Conservation (phyloP, 345 rosid genomes). For the Populus ilicifolia region DNA sequence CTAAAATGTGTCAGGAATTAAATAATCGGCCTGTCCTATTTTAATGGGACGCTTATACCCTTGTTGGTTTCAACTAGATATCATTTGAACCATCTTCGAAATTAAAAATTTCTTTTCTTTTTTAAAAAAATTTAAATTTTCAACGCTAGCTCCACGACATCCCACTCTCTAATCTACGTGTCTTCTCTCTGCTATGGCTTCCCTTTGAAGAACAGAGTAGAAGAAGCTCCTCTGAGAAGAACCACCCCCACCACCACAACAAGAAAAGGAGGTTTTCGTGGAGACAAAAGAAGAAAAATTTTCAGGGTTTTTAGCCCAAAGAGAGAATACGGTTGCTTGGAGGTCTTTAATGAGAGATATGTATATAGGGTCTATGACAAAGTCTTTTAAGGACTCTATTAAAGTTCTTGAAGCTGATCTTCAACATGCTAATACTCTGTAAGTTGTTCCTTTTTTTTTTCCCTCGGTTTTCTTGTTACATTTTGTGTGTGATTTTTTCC, state of each 20-base stretch:
- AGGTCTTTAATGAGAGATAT: constrained; percentile 24
- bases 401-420: constrained; percentile 69
- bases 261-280: constrained; percentile 14
- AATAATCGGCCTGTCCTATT: neutral
- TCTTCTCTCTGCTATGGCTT: constrained; percentile 13
- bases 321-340: neutral
- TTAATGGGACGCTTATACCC: neutral
- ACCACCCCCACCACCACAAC: constrained; percentile 18
- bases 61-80: neutral
- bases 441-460: constrained; percentile 8
- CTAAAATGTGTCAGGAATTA: neutral
- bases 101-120: neutral
- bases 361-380: constrained; percentile 51
- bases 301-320: neutral
- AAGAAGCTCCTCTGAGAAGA: constrained; percentile 19
- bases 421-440: constrained; percentile 68
- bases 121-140: neutral
- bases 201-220: constrained; percentile 23
- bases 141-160: constrained; percentile 17
- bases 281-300: neutral
- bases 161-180: constrained; percentile 22
- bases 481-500: neutral
- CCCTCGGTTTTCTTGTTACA: neutral
- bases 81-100: neutral
- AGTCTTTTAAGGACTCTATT: constrained; percentile 48